A percentile compares a stretch with the other conserved stretches of the same genome.
phyloP scores from a whole-genome alignment of 371 early-diverging fungal species.

The Dinochytrium kinnereticum region DNA sequence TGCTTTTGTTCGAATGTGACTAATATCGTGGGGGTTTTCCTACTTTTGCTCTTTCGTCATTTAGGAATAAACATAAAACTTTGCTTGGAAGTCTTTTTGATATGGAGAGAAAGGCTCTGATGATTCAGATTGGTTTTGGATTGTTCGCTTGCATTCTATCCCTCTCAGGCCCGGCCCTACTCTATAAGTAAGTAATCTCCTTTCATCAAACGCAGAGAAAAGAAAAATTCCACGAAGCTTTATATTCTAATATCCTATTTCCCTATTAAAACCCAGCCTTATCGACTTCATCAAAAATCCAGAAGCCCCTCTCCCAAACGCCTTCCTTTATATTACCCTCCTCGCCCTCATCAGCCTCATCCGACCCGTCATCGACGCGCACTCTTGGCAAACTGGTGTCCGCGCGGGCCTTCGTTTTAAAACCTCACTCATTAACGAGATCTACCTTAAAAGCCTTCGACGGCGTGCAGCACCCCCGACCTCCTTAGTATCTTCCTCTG shows the following conservation, averaged over 20 bases:
- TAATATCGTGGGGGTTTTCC: too few species aligned
- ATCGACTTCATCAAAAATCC: constrained; percentile 37
- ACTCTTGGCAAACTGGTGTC: constrained; percentile 37
- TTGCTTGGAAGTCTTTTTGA: not conserved
- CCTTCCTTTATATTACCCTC: constrained; percentile 43
- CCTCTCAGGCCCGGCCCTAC: constrained; percentile 46
- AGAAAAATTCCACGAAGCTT: too few species aligned
- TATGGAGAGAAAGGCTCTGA: not conserved
- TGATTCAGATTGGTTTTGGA: not conserved
- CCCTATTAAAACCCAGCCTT: too few species aligned
- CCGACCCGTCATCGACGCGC: constrained; percentile 40
- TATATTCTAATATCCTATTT: too few species aligned
- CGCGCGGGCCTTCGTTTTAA: constrained; percentile 30
- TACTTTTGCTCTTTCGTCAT: not conserved
- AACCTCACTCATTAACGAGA: constrained; percentile 41
- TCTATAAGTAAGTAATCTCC: constrained; percentile 27
- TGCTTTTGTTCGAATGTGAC: too few species aligned
- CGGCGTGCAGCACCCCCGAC: constrained; percentile 16
- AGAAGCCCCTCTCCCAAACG: not conserved
- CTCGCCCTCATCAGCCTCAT: constrained; percentile 29
- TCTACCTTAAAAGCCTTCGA: constrained; percentile 46
- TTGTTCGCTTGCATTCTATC: not conserved
- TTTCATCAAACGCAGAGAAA: too few species aligned
- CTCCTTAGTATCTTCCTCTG: not conserved
- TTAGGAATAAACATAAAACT: not conserved